These are phyloP conservation scores for Blumeria hordei DNA, from an alignment of 2,329 filamentous ascomycete genomes.

Conservation along the genomic window DNA sequence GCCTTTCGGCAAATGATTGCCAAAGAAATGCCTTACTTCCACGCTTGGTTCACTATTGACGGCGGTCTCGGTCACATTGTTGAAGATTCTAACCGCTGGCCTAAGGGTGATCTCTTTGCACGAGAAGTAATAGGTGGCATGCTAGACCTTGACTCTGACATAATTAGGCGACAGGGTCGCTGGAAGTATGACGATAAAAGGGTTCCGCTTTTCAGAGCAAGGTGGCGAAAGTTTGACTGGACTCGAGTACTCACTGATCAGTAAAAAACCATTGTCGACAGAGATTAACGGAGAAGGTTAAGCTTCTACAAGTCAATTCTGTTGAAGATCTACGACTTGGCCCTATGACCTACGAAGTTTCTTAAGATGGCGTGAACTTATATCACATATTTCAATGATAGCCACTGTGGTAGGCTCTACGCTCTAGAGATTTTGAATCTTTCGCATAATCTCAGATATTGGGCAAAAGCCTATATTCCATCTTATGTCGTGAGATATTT, in stretches of 20 bases:
- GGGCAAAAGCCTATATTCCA: too few relatives aligned
- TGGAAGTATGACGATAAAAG: slow-evolving; percentile 45
- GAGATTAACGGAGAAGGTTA: too few relatives aligned
- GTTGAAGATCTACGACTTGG: too few relatives aligned
- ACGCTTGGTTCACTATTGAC: slow-evolving; percentile 85
- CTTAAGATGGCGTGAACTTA: too few relatives aligned
- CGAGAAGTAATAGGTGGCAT: slow-evolving; percentile 82
- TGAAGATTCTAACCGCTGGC: slow-evolving; percentile 69
- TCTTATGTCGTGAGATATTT: too few relatives aligned
- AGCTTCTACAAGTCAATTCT: too few relatives aligned
- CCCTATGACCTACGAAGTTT: too few relatives aligned
- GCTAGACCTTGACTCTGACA: slow-evolving; percentile 55
- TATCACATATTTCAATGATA: too few relatives aligned
- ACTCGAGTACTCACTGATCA: slow-evolving; percentile 26
- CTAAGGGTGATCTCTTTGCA: slow-evolving; percentile 75
- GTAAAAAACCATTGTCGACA: slow-evolving; percentile 3
- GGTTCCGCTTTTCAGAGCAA: slow-evolving; percentile 54
- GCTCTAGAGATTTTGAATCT: too few relatives aligned
- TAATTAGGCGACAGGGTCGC: slow-evolving; percentile 72
- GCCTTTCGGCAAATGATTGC: slow-evolving; percentile 67
- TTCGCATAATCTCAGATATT: too few relatives aligned
- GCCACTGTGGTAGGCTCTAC: too few relatives aligned
- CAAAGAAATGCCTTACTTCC: slow-evolving; percentile 97
- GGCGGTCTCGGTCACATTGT: slow-evolving; percentile 83
- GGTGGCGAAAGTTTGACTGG: slow-evolving; percentile 91